phyloP scores from a whole-genome alignment of 208 protist species.

The Porcisia deanei region DNA sequence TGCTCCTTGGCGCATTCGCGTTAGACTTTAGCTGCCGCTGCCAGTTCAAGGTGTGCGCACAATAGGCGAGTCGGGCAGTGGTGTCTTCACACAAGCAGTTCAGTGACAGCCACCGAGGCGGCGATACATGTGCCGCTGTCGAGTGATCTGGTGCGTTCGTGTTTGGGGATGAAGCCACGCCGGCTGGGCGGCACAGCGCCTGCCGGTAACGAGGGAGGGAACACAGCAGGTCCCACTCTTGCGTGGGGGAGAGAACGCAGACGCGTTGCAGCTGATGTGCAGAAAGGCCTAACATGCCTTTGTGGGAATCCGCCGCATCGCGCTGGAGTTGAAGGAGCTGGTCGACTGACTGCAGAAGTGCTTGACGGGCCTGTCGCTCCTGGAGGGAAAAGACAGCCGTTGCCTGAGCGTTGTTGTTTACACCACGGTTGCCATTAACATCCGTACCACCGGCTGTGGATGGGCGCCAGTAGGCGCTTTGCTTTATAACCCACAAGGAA shows the following conservation, averaged over 20 bases:
- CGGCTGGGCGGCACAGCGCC: not conserved
- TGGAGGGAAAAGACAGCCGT: constrained; percentile 45
- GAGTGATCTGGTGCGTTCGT: not conserved
- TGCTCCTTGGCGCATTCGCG: not conserved
- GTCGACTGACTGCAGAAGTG: constrained; percentile 54
- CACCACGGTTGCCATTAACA: not conserved
- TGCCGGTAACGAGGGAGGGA: constrained; percentile 33
- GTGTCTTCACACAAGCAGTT: constrained; percentile 42
- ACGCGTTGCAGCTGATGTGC: constrained; percentile 8
- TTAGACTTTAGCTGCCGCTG: not conserved
- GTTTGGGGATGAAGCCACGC: not conserved
- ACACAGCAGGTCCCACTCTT: constrained; percentile 73
- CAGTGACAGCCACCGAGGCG: constrained; percentile 38
- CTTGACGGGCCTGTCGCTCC: constrained; percentile 59
- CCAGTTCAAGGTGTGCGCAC: constrained; percentile 28
- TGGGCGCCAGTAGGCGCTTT: constrained; percentile 44
- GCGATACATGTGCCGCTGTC: not conserved
- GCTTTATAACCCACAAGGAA: constrained; percentile 53
- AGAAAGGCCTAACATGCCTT: not conserved
- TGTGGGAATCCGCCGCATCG: constrained; percentile 11
- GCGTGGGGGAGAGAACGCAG: constrained; percentile 25
- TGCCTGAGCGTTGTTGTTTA: not conserved
- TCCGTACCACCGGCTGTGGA: not conserved
- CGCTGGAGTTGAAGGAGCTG: constrained; percentile 58
- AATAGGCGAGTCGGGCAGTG: constrained; percentile 46